Percentiles rank a stretch among this genome's conserved stretches.
These are phyloP conservation scores for Vigna radiata DNA, from an alignment of 306 rosid species.

Conservation along the genomic window DNA sequence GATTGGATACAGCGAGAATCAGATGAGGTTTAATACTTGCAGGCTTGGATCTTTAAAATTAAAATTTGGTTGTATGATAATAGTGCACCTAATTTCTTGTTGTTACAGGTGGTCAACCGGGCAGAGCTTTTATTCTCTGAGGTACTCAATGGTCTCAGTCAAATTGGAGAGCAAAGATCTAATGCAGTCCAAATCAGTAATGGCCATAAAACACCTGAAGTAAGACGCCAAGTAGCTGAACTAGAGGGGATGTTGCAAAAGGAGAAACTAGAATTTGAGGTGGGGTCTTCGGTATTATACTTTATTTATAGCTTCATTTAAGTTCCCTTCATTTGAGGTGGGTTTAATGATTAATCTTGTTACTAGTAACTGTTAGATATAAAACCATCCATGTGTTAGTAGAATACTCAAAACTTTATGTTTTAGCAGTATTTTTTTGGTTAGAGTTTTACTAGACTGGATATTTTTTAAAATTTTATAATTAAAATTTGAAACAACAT, in stretches of 20 bases:
- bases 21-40: conserved; percentile 67
- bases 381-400: conserved; percentile 22
- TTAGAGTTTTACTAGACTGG: conserved; percentile 14
- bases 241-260: conserved; percentile 75
- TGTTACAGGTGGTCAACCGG: conserved; percentile 72
- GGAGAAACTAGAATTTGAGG: conserved; percentile 94
- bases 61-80: conserved; percentile 15
- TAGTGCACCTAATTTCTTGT: conserved; percentile 40
- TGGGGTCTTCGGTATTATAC: conserved; percentile 46
- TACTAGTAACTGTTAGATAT: conserved; percentile 6
- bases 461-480: conserved; percentile 34
- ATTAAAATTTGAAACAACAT: conserved; percentile 29
- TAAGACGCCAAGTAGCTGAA: conserved; percentile 66
- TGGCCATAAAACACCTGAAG: conserved; percentile 61
- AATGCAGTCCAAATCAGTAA: conserved; percentile 38
- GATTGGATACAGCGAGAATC: conserved; percentile 87
- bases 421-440: not conserved
- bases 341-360: conserved; percentile 30
- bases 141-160: conserved; percentile 75
- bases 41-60: conserved; percentile 38
- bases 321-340: no score
- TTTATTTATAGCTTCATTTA: conserved; percentile 39
- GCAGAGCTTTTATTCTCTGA: conserved; percentile 85
- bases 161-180: conserved; percentile 68
- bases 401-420: conserved; percentile 25